Conservation (phyloP, 2,329 filamentous ascomycete genomes). For the Diaporthe nobilis region DNA sequence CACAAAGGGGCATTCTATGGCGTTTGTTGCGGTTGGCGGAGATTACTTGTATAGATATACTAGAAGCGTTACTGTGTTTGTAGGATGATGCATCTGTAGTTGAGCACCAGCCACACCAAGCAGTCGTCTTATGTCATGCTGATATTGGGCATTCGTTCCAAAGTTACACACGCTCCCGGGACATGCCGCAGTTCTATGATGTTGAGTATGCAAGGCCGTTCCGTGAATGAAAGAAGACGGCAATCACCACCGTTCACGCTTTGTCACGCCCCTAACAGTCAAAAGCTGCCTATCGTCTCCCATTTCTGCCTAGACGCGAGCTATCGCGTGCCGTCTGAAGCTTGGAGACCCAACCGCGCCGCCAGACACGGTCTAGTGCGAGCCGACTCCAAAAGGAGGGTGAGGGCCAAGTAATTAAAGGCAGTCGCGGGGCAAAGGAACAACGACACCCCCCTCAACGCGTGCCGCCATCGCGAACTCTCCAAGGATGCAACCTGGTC, state of each 20-base stretch:
- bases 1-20: constrained; percentile 22
- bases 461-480: constrained; percentile 26
- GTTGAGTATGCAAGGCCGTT: not conserved
- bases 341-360: constrained; percentile 1
- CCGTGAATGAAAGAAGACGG: constrained; percentile 1
- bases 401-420: constrained; percentile 17
- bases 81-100: not conserved
- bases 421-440: constrained; percentile 3
- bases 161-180: not conserved
- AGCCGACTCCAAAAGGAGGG: constrained; percentile 1
- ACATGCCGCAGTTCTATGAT: not conserved
- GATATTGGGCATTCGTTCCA: not conserved
- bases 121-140: constrained; percentile 4
- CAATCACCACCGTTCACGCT: constrained; percentile 3
- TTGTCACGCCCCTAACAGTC: not conserved
- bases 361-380: constrained; percentile 33
- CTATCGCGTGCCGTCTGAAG: constrained; percentile 23
- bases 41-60: constrained; percentile 10
- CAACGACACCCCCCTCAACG: constrained; percentile 25
- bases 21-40: not conserved
- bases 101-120: not conserved
- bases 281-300: not conserved
- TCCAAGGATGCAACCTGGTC: constrained; percentile 29
- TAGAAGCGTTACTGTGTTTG: constrained; percentile 15
- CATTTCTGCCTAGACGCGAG: constrained; percentile 24